Base-by-base conservation (phyloP, 148 eudicot genomes). In the Chenopodium formosanum region DNA sequence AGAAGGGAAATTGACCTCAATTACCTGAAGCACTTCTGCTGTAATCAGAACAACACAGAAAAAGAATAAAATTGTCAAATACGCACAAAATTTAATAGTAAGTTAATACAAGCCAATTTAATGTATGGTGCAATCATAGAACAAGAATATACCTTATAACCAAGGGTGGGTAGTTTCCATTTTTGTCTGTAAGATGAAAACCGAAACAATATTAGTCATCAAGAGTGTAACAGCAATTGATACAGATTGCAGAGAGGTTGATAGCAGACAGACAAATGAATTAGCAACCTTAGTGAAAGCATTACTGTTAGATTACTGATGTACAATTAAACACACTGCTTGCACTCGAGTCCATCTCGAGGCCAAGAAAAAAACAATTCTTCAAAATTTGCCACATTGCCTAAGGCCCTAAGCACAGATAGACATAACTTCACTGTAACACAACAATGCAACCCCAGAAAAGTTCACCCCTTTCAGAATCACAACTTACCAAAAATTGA, bases 81-180 rank as follows among this genome's bases (percentile, higher is more conserved):
- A 72, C 14, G 60, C 73, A 44, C 74, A 52, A 53, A 60, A 20
- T 19, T 32, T 40, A 76, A 16, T 17, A 75, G 19, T 32, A 19
- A 70, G 19, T 7, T 32, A 25, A 47, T 46, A 76, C 9, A 52
- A 52, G 78, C 22, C 27, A 62, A 69, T 44, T 2, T 3, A 69
- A 16, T 58, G 22, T 44, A 7, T 37, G 25, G 2, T 22, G 12
- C 70, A 69, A 68, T 22, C 1, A 53, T 9, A 50, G 64, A 72
- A 50, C 31, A 73, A 71, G 70, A 77, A 31, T 11, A 16, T 81
- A 81, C 84, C 83, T 80, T 62, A 68, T 34, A 70, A 66, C 70
- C 52, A 90, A 20, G 76, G 91, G 91, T 17, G 79, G 94, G 84
- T 84, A 93, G 22, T 27, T 89, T 80, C 97, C 97, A 82, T 69